Percentiles rank a stretch among this genome's conserved stretches.
These are phyloP conservation scores for Asterochloris erici DNA, from an alignment of 139 green algal species.

Conservation along the genomic window DNA sequence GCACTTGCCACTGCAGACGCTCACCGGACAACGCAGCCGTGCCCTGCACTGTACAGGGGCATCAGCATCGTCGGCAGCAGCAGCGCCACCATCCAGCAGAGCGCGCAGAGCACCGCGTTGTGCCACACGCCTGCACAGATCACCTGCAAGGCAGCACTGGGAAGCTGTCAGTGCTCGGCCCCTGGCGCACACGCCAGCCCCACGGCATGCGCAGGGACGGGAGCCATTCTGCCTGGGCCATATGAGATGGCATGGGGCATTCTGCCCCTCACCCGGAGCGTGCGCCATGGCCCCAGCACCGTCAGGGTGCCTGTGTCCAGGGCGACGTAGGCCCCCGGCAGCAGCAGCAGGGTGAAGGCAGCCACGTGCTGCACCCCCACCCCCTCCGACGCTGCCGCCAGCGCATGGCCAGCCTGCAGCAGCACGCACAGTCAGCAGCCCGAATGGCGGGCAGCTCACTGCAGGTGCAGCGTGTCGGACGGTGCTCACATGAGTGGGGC, in stretches of 20 bases:
- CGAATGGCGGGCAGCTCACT: neutral
- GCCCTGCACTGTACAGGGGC: slow-evolving; percentile 14
- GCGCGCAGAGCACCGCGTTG: slow-evolving; percentile 35
- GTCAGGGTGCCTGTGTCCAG: slow-evolving; percentile 27
- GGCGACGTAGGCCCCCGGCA: slow-evolving; percentile 45
- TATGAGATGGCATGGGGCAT: neutral
- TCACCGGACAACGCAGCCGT: slow-evolving; percentile 26
- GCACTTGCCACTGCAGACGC: neutral
- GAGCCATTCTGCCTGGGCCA: too few species aligned
- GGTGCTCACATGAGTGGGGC: too few species aligned
- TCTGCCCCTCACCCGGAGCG: slow-evolving; percentile 5
- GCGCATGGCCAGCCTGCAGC: slow-evolving; percentile 33
- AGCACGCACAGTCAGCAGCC: neutral
- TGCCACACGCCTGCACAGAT: slow-evolving; percentile 51
- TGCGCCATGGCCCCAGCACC: slow-evolving; percentile 13
- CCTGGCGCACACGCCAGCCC: too few species aligned
- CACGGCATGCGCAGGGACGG: too few species aligned
- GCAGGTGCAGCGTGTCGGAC: neutral
- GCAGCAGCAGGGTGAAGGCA: slow-evolving; percentile 33
- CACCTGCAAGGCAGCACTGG: slow-evolving; percentile 24
- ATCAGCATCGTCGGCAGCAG: slow-evolving; percentile 23
- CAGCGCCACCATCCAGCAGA: slow-evolving; percentile 30
- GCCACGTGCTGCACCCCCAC: slow-evolving; percentile 29
- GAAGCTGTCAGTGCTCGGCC: too few species aligned
- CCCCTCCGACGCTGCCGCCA: slow-evolving; percentile 42